Base-by-base conservation (phyloP, 176 grass and related monocot species). In the Eleusine coracana region DNA sequence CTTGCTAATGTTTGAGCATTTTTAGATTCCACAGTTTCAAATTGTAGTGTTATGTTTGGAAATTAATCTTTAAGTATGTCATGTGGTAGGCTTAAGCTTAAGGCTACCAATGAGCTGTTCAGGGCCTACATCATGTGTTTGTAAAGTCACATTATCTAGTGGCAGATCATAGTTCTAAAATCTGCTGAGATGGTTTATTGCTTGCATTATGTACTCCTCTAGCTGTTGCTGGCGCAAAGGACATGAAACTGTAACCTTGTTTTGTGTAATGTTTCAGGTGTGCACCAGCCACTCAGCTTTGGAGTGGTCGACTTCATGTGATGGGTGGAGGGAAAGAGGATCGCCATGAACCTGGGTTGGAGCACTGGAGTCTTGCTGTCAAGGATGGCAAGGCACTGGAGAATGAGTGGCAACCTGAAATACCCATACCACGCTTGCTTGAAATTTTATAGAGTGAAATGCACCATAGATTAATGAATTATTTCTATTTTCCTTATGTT, bases 251-350 rank as follows among this genome's bases (percentile, higher is more conserved):
- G 7, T 34, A 55, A 69, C 4, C n/a, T 67, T 55, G 74, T n/a
- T 39, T 51, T 31, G 16, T 50, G 41, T 34, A 68, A 41, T 12
- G 40, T 56, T 80, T 85, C 50, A 98, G 92, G 86, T 94, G 93
- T 86, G 95, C 95, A 74, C 92, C 95, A 20, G 92, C 95, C 71
- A 98, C 92, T 75, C 92, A 98, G 83, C 82, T 98, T 82, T 94
- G 92, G 92, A 82, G 76, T 71, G 95, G 86, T 27, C 73, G 90
- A 42, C 83, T 98, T 46, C 92, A 97, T 91, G 95, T 97, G 54
- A 97, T 97, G 90, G 92, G 95, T 70, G 95, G 92, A 59, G 86
- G 92, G 49, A 97, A 94, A 89, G 92, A 94, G 80, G 90, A 94
- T 46, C 95, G 86, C 5, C 86, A 97, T 87, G 92, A 92, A 66